Evolutionary conservation across 176 grass and related monocot genomes (phyloP).

Genomic region (Guadua angustifolia): DNA sequence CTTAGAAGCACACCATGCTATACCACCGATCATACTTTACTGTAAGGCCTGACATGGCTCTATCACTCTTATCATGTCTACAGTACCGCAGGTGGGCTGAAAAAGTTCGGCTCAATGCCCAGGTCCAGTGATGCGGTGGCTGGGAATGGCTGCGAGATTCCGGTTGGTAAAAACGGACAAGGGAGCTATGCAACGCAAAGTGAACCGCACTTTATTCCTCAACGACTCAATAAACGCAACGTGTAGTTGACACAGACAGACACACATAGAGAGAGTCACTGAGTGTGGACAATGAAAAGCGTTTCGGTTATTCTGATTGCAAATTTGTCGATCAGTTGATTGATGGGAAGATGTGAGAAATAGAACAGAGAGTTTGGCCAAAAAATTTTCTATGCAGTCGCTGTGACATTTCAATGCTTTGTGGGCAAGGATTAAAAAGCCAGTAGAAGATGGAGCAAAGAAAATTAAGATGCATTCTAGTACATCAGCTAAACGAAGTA

Average conservation of each 20-base stretch:
- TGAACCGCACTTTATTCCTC: background rate
- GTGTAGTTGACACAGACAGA: background rate
- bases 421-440: background rate
- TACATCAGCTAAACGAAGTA: background rate
- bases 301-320: background rate
- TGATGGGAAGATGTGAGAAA: background rate
- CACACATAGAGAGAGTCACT: background rate
- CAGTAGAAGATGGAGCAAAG: background rate
- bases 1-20: no score
- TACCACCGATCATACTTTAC: no score
- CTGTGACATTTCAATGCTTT: background rate
- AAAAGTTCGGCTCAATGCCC: no score
- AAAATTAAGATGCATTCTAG: background rate
- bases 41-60: no score
- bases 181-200: constrained; percentile 6
- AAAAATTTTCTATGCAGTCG: background rate
- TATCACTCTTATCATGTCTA: no score
- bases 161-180: constrained; percentile 48
- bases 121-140: background rate
- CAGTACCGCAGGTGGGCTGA: no score
- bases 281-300: background rate
- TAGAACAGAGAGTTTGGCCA: background rate
- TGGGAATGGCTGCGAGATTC: constrained; percentile 20
- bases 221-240: constrained; percentile 45
- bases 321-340: background rate